These are phyloP conservation scores for Neonothopanus nambi DNA, from an alignment of 1,284 basidiomycete species.

Conservation along the genomic window DNA sequence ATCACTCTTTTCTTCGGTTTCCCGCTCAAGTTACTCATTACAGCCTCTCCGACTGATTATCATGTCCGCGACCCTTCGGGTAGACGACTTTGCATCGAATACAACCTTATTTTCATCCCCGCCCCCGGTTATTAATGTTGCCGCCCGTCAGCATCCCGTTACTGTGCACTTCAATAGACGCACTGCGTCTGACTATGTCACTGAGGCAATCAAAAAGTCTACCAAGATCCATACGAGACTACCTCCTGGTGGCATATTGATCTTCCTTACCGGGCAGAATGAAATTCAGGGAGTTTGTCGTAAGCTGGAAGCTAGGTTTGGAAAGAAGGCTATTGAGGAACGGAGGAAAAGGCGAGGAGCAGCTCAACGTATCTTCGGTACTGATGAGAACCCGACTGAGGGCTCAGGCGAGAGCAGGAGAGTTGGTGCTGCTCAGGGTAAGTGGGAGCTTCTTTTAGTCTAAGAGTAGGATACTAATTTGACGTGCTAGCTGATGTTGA, in stretches of 20 bases:
- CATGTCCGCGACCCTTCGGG: conserved; percentile 97
- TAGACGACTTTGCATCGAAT: conserved; percentile 93
- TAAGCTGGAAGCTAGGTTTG: conserved; percentile 81
- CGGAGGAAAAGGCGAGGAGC: conserved; percentile 42
- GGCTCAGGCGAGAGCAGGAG: conserved; percentile 13
- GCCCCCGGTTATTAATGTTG: conserved; percentile 90
- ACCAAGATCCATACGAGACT: conserved; percentile 92
- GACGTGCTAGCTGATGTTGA: conserved; percentile 56
- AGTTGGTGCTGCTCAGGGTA: conserved; percentile 54
- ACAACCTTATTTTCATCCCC: conserved; percentile 76
- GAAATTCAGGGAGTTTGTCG: conserved; percentile 92
- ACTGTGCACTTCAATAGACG: conserved; percentile 92
- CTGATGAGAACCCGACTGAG: conserved; percentile 15
- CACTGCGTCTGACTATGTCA: conserved; percentile 87
- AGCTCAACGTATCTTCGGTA: conserved; percentile 9
- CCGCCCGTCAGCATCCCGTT: conserved; percentile 93
- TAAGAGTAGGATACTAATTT: conserved; percentile 22
- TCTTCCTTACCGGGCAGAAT: conserved; percentile 99
- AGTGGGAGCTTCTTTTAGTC: conserved; percentile 6
- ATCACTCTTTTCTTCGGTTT: neutral
- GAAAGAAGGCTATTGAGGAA: conserved; percentile 61
- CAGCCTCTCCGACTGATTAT: conserved; percentile 92
- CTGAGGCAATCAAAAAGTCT: conserved; percentile 89
- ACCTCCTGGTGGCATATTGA: conserved; percentile 91
- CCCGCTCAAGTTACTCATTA: neutral